Evolutionary conservation across 139 green algal species (phyloP).

Genomic region (Haematococcus sp.): DNA sequence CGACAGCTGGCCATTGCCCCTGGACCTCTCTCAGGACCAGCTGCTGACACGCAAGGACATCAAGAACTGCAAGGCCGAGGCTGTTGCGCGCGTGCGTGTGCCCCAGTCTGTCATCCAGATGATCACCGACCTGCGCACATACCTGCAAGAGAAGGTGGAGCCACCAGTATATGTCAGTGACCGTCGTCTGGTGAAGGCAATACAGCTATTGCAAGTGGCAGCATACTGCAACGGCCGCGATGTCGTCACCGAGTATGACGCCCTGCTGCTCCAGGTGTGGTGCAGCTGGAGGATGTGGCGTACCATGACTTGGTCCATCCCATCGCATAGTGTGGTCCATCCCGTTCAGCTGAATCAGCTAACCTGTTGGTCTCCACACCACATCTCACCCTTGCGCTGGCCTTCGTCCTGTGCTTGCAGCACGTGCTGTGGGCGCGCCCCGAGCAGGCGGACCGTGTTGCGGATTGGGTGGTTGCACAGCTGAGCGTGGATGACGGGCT

Average conservation of each 20-base stretch:
- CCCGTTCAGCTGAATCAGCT: too few relatives aligned
- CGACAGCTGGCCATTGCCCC: too few relatives aligned
- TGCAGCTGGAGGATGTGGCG: too few relatives aligned
- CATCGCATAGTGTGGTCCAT: too few relatives aligned
- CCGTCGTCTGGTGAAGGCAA: slow-evolving; percentile 86
- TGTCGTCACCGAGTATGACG: slow-evolving; percentile 73
- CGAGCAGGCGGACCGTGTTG: slow-evolving; percentile 70
- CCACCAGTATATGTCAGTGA: slow-evolving; percentile 89
- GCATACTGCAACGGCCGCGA: slow-evolving; percentile 76
- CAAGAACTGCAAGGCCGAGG: slow-evolving; percentile 41
- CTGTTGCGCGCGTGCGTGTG: slow-evolving; percentile 57
- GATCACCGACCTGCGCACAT: slow-evolving; percentile 69
- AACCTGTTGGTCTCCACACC: too few relatives aligned
- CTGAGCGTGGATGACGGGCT: slow-evolving; percentile 71
- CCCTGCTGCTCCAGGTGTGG: slow-evolving; percentile 67
- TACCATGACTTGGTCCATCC: too few relatives aligned
- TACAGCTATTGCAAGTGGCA: slow-evolving; percentile 79
- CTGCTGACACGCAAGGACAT: slow-evolving; percentile 61
- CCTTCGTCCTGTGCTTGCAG: slow-evolving; percentile 23
- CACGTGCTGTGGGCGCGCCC: slow-evolving; percentile 85
- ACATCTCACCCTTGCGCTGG: too few relatives aligned
- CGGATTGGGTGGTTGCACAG: slow-evolving; percentile 75
- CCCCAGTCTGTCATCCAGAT: slow-evolving; percentile 71
- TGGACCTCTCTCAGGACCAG: background rate
- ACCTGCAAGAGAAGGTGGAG: slow-evolving; percentile 90